These are phyloP conservation scores for Phragmites australis DNA, from an alignment of 176 grass and related monocot genomes.

Conservation along the genomic window DNA sequence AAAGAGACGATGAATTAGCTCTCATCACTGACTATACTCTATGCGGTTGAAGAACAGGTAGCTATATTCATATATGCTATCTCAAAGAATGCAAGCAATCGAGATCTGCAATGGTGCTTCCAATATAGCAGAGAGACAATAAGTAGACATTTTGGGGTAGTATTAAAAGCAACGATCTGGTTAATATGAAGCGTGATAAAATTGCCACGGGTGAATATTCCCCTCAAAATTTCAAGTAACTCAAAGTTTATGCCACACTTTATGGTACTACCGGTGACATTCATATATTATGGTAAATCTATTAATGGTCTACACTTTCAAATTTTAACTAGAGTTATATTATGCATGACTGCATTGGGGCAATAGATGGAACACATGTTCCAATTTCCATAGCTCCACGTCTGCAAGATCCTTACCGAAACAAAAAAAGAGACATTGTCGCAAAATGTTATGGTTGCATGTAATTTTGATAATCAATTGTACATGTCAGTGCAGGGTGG, in stretches of 20 bases:
- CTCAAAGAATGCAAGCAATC: not conserved
- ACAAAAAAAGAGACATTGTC: not conserved
- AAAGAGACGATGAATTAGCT: no score
- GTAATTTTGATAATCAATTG: not conserved
- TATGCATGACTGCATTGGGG: not conserved
- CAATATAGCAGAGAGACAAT: not conserved
- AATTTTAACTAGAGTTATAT: not conserved
- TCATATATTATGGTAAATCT: not conserved
- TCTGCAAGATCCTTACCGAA: not conserved
- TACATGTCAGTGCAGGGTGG: not conserved
- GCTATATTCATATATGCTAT: constrained; percentile 14
- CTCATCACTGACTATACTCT: no score
- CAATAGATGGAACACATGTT: no score
- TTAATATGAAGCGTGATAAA: not conserved
- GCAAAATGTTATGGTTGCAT: not conserved
- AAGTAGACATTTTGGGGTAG: not conserved
- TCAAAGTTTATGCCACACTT: constrained; percentile 9
- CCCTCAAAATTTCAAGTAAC: not conserved
- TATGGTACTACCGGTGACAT: not conserved
- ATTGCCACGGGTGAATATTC: not conserved
- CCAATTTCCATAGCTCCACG: not conserved
- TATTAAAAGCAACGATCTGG: not conserved
- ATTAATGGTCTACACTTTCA: not conserved
- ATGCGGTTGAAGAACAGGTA: no score
- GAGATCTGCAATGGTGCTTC: not conserved